A percentile compares a stretch with the other conserved stretches of the same genome.
Conservation (phyloP, 345 rosid species). For the Lumnitzera racemosa region DNA sequence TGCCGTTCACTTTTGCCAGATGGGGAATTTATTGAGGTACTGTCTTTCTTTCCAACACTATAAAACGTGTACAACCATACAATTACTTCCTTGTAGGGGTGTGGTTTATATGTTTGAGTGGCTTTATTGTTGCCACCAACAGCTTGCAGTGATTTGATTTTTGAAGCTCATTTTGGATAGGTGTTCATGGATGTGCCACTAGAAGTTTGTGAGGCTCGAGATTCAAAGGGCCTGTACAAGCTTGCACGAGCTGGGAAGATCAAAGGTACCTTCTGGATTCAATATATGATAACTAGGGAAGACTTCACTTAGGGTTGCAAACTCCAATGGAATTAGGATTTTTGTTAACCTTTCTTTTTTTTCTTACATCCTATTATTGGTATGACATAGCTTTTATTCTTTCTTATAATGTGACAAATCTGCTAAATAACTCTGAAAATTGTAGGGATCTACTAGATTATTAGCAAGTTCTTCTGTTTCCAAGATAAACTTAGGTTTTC, state of each 20-base stretch:
- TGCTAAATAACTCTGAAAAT: too few species aligned
- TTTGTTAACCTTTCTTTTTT: slow-evolving; percentile 4
- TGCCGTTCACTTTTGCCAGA: slow-evolving; percentile 64
- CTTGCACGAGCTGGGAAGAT: slow-evolving; percentile 87
- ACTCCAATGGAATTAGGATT: too few species aligned
- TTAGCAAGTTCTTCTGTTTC: too few species aligned
- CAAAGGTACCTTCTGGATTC: slow-evolving; percentile 34
- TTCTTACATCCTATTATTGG: neutral
- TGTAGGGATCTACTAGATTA: too few species aligned
- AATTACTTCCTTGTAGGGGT: neutral
- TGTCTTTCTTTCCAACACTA: slow-evolving; percentile 6
- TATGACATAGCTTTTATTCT: too few species aligned
- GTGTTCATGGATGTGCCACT: slow-evolving; percentile 76
- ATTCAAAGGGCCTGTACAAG: slow-evolving; percentile 84
- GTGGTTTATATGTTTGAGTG: too few species aligned
- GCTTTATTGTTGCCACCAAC: neutral
- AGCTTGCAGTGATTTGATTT: neutral
- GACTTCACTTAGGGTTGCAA: too few species aligned
- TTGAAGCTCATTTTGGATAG: slow-evolving; percentile 18
- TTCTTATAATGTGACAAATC: too few species aligned
- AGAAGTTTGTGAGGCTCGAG: slow-evolving; percentile 67
- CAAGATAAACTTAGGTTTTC: too few species aligned
- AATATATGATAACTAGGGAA: too few species aligned
- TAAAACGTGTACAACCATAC: slow-evolving; percentile 1
- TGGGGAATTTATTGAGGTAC: slow-evolving; percentile 76